Evolutionary conservation across 768 basidiomycete species (phyloP).

Genomic region (Gautieria morchelliformis): DNA sequence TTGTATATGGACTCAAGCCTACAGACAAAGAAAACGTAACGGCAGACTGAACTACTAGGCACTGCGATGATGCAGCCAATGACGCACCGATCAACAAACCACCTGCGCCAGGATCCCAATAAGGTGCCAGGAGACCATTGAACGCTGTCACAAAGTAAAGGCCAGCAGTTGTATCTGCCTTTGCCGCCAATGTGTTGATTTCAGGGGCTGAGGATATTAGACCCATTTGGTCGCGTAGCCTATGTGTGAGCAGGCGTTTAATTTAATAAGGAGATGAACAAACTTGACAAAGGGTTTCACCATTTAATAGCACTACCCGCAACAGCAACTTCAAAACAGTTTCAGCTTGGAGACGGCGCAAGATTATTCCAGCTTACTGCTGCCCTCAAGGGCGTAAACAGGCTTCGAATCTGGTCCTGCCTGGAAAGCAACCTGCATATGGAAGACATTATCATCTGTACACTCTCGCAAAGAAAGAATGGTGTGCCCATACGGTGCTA

Average conservation of each 20-base stretch:
- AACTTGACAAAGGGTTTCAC: slow-evolving; percentile 20
- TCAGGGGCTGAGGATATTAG: slow-evolving; percentile 74
- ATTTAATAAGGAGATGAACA: background rate
- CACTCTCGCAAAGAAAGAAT: background rate
- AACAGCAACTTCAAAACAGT: slow-evolving; percentile 57
- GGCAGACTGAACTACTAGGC: background rate
- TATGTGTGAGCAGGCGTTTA: slow-evolving; percentile 15
- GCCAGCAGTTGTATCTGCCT: slow-evolving; percentile 73
- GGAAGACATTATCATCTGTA: background rate
- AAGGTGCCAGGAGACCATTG: slow-evolving; percentile 90
- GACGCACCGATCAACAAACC: slow-evolving; percentile 67
- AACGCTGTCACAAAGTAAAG: slow-evolving; percentile 97
- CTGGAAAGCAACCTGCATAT: slow-evolving; percentile 73
- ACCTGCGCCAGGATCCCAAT: slow-evolving; percentile 92
- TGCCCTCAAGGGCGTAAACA: slow-evolving; percentile 90
- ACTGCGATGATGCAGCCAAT: slow-evolving; percentile 4
- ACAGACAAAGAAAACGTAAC: background rate
- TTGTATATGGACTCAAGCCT: slow-evolving; percentile 83
- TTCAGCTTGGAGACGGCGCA: background rate
- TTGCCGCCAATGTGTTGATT: slow-evolving; percentile 75
- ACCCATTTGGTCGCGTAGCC: slow-evolving; percentile 83
- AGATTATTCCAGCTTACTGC: slow-evolving; percentile 48
- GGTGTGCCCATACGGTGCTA: slow-evolving; percentile 55
- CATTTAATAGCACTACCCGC: slow-evolving; percentile 96
- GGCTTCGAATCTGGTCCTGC: slow-evolving; percentile 69